Evolutionary conservation across 306 rosid species (phyloP), one percentile per base, ranked within the genome.

Genomic region (Begonia masoniana): DNA sequence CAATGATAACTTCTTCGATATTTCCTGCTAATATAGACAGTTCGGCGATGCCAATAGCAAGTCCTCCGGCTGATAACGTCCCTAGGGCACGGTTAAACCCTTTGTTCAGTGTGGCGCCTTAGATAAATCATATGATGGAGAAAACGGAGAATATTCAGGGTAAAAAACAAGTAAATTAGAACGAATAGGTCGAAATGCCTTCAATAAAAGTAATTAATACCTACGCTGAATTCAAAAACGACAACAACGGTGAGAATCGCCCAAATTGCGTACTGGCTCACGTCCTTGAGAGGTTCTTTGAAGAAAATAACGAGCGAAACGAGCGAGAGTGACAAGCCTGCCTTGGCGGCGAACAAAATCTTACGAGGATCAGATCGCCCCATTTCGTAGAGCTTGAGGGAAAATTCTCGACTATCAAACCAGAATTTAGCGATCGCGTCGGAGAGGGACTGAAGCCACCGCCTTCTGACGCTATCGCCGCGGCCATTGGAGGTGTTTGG

Each of bases 71-170:
- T 13, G 85, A 77, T 13, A 92, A 68, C 14, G 96, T 92, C 59
- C 99, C 99, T 57, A 92, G 43, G 46, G 88, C 99, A 68, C 99
- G 82, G 63, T 92, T 92, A 19, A 92, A 65, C 65, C 96, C 96
- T 67, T 92, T 92, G 81, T 92, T 92, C 43, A 92, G 82, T 47
- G 99, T 92, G 60, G 99, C 99, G 54, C 99, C 99, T 92, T 74
- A 66, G 39, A 31, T 31, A 5, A 5, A 31, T 31, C 39, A 31
- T 31, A 31, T 7, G 39, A 31, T 31, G 39, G 39, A 31, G 4
- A 31, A 31, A 31, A 31, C 39, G 5, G 39, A 31, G 39, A 31
- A 31, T 31, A 31, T 5, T 31, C 7, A 31, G 39, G 39, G 39
- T 31, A 31, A 31, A 21, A 31, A 31, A 4, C n/a, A 16, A 10